phyloP scores from a whole-genome alignment of 148 eudicot species.

The Chenopodium suecicum region DNA sequence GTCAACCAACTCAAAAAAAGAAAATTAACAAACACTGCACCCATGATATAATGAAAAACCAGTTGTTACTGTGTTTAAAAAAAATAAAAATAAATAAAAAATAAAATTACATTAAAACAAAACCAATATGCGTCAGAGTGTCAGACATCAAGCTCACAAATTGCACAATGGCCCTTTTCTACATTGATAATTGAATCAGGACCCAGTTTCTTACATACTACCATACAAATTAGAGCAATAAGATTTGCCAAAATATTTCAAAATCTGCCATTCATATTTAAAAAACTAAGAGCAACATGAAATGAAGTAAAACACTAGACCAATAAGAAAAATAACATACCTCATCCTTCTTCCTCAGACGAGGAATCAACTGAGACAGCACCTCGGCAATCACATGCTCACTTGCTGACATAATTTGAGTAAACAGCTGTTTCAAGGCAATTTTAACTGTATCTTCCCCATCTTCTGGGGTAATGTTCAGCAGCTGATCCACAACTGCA shows the following conservation, averaged over 20 bases:
- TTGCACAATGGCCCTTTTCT: neutral
- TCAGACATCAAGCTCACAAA: neutral
- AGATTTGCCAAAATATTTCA: neutral
- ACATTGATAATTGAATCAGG: neutral
- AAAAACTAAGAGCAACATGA: neutral
- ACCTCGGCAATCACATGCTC: conserved; percentile 52
- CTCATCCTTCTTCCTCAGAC: conserved; percentile 51
- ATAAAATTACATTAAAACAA: neutral
- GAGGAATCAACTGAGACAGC: conserved; percentile 53
- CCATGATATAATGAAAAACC: neutral
- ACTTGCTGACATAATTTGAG: conserved; percentile 75
- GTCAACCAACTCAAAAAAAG: neutral
- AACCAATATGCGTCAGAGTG: neutral
- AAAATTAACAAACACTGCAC: neutral
- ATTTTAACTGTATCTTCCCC: conserved; percentile 53
- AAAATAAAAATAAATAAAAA: too few species aligned
- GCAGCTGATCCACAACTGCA: conserved; percentile 46
- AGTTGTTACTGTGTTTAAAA: neutral
- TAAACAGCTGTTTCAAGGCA: conserved; percentile 54
- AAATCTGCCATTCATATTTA: neutral
- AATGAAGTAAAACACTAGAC: neutral
- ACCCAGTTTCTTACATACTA: neutral
- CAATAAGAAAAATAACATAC: conserved; percentile 21
- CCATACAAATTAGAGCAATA: neutral
- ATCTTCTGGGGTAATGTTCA: conserved; percentile 36